phyloP scores from a whole-genome alignment of 2,329 filamentous ascomycete genomes.

The Ilyonectria robusta region DNA sequence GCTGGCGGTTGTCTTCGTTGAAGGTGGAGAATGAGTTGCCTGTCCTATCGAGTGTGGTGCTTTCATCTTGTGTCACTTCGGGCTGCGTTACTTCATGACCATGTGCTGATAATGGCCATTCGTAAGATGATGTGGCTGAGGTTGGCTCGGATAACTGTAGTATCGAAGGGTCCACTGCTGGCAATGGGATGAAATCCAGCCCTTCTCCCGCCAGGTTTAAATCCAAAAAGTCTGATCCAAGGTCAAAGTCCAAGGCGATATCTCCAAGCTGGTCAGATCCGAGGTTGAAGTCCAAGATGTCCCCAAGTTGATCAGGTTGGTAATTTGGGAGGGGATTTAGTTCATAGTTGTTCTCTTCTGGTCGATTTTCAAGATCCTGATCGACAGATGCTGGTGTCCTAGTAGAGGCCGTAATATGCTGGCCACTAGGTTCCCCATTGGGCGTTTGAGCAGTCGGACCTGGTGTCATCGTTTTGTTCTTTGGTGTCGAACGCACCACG shows the following conservation, averaged over 20 bases:
- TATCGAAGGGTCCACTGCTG: slow-evolving; percentile 17
- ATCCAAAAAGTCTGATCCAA: slow-evolving; percentile 22
- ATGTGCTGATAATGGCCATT: neutral
- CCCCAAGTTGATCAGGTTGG: neutral
- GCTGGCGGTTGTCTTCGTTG: slow-evolving; percentile 25
- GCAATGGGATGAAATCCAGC: slow-evolving; percentile 34
- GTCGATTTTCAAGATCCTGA: no score
- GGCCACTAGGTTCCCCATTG: neutral
- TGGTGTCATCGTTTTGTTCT: neutral
- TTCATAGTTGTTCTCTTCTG: no score
- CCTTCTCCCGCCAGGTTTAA: slow-evolving; percentile 30
- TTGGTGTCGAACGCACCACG: neutral
- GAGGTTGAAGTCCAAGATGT: neutral
- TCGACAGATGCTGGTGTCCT: no score
- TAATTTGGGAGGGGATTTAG: no score
- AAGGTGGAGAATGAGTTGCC: slow-evolving; percentile 7
- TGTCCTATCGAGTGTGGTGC: neutral
- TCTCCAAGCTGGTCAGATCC: neutral
- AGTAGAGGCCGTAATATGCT: no score
- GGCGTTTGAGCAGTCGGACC: neutral
- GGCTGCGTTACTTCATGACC: neutral
- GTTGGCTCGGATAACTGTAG: slow-evolving; percentile 17
- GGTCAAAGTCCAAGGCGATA: slow-evolving; percentile 10
- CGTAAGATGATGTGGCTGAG: neutral
- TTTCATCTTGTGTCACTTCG: neutral